These are phyloP conservation scores for Amoebophrya sp. DNA, from an alignment of 169 alveolate genomes.

Conservation along the genomic window DNA sequence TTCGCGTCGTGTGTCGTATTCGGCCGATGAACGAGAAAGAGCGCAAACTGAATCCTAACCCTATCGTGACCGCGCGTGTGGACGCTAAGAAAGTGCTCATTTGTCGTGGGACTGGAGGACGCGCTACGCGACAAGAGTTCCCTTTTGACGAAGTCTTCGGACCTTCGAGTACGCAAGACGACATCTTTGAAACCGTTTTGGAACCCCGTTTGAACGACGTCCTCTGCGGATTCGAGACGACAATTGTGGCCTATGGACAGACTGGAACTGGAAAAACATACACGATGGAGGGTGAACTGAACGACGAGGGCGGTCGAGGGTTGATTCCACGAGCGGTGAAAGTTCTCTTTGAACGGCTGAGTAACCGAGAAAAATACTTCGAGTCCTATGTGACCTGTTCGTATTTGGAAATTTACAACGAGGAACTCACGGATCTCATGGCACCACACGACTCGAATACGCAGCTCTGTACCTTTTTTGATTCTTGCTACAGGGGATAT, in stretches of 20 bases:
- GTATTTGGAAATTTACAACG: neutral
- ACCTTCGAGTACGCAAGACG: neutral
- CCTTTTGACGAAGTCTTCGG: neutral
- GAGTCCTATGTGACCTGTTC: neutral
- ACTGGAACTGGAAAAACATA: conserved; percentile 70
- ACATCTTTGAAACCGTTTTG: neutral
- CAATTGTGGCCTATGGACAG: conserved; percentile 55
- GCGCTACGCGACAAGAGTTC: neutral
- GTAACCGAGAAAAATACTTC: neutral
- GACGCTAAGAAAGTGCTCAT: neutral
- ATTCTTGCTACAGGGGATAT: neutral
- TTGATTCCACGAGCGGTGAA: neutral
- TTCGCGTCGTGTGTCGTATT: neutral
- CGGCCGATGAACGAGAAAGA: neutral
- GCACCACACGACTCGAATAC: neutral
- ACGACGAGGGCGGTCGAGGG: neutral
- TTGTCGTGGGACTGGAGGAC: neutral
- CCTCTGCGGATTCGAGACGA: neutral
- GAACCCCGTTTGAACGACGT: neutral
- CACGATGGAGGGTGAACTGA: conserved; percentile 57
- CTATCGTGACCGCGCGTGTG: neutral
- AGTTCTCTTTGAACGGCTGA: neutral
- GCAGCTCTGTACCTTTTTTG: neutral
- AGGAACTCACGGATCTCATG: neutral
- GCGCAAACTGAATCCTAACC: neutral